Base-by-base conservation (phyloP, 208 protist species). In the Leishmania arabica region DNA sequence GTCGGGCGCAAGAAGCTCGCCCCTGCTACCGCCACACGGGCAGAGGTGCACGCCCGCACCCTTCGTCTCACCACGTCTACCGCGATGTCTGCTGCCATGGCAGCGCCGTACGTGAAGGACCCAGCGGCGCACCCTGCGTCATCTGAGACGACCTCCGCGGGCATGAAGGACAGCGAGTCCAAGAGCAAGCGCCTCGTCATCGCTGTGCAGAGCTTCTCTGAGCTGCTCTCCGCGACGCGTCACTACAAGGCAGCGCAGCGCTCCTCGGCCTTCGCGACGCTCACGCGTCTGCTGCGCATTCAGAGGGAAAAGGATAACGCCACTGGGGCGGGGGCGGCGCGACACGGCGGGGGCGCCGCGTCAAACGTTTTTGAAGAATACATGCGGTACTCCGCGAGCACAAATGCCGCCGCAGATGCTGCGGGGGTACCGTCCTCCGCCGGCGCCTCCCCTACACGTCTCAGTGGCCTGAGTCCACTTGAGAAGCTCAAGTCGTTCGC, bases 1-100 rank as follows among this genome's bases (percentile, higher is more conserved):
- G 86, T 92, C 24, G 93, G 93, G 6, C 86, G 92, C 27, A 97
- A 97, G 78, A 97, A 97, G 78, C 86, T 97, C 49, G 89, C 90
- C 0, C 93, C 93, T 1, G 93, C 83, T 47, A 97, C 93, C 1
- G 89, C 91, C 4, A 97, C 93, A 19, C 88, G 88, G 3, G 93
- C 93, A 2, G 91, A 97, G 81, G 91, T 97, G n/a, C 92, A 95
- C 76, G 93, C 93, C 40, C 90, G 92, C 49, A 94, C 91, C 24
- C 74, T 97, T 51, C 90, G 88, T 68, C 81, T 97, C 78, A 78
- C 84, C 64, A 92, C 91, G 15, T 90, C 92, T 24, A 75, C 87
- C 0, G 77, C 89, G 8, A 86, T 95, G 69, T 53, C 81, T 8
- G 71, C 77, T 19, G 80, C 80, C 13, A 82, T 84, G 65, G 66